Percentiles rank a stretch among this genome's conserved stretches.
These are phyloP conservation scores for Gossypium stocksii DNA, from an alignment of 345 rosid species.

Conservation along the genomic window DNA sequence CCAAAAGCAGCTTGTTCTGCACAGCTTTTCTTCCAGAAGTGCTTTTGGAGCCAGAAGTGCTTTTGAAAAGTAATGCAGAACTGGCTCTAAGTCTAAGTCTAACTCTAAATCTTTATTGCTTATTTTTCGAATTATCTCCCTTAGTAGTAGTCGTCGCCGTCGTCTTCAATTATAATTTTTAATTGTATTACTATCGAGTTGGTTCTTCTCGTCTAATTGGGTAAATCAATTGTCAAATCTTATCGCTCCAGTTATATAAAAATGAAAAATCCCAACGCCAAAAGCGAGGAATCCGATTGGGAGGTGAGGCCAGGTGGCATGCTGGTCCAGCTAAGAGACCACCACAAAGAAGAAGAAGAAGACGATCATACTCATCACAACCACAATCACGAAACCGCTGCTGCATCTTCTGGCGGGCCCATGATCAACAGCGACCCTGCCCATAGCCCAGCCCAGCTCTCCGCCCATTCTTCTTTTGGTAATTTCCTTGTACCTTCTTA, in stretches of 20 bases:
- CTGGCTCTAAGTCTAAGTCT: too few relatives aligned
- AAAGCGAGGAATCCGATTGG: neutral
- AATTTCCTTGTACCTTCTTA: constrained; percentile 6
- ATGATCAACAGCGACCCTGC: constrained; percentile 19
- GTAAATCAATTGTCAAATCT: neutral
- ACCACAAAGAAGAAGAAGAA: neutral
- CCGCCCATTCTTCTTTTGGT: constrained; percentile 48
- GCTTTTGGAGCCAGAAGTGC: too few relatives aligned
- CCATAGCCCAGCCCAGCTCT: constrained; percentile 33
- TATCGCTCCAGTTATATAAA: neutral
- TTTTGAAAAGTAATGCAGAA: too few relatives aligned
- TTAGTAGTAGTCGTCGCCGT: neutral
- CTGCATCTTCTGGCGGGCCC: constrained; percentile 15
- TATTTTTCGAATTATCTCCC: too few relatives aligned
- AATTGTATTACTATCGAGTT: neutral
- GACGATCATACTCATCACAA: neutral
- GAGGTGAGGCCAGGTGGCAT: neutral
- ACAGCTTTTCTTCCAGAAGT: too few relatives aligned
- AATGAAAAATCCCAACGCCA: neutral
- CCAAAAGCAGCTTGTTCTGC: too few relatives aligned
- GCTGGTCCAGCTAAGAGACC: constrained; percentile 25
- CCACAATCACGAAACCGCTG: neutral
- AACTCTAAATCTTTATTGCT: too few relatives aligned
- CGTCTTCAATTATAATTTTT: neutral
- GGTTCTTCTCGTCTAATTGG: neutral